Conservation (phyloP, 2,329 filamentous ascomycete genomes). For the Colletotrichum caudatum region DNA sequence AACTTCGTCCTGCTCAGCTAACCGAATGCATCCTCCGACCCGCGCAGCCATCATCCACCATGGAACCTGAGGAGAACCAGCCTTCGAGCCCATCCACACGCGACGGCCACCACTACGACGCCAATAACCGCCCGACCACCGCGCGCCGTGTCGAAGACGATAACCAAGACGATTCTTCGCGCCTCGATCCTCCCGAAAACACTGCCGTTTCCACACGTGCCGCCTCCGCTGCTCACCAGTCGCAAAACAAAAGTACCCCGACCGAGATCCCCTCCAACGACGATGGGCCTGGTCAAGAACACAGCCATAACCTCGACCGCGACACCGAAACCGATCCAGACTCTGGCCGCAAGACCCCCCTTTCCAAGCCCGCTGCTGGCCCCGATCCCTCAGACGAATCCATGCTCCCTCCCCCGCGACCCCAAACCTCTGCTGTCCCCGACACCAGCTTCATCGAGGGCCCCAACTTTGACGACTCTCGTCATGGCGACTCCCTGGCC, state of each 20-base stretch:
- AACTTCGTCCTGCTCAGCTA: conserved; percentile 15
- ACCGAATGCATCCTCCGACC: conserved; percentile 39
- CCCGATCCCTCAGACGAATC: conserved; percentile 31
- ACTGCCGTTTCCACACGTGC: not conserved
- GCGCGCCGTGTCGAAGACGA: conserved; percentile 41
- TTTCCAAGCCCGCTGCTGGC: conserved; percentile 20
- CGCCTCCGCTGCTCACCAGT: conserved; percentile 5
- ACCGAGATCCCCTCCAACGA: conserved; percentile 10
- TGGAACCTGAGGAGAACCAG: conserved; percentile 51
- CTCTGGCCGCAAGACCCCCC: conserved; percentile 11
- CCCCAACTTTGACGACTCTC: conserved; percentile 52
- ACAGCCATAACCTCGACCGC: not conserved
- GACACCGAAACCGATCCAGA: not conserved
- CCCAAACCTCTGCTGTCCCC: conserved; percentile 35
- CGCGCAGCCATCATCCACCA: conserved; percentile 46
- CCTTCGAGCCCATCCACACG: conserved; percentile 35
- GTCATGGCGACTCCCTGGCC: conserved; percentile 62
- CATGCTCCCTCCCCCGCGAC: conserved; percentile 44
- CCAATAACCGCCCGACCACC: conserved; percentile 43
- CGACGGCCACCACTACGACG: conserved; percentile 44
- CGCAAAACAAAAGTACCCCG: conserved; percentile 36
- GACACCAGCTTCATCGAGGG: conserved; percentile 60
- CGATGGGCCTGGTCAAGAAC: not conserved
- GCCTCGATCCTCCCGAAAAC: conserved; percentile 27
- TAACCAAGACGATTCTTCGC: conserved; percentile 37